Conservation (phyloP, 192 early-diverging fungal genomes). For the Coemansia sp. region DNA sequence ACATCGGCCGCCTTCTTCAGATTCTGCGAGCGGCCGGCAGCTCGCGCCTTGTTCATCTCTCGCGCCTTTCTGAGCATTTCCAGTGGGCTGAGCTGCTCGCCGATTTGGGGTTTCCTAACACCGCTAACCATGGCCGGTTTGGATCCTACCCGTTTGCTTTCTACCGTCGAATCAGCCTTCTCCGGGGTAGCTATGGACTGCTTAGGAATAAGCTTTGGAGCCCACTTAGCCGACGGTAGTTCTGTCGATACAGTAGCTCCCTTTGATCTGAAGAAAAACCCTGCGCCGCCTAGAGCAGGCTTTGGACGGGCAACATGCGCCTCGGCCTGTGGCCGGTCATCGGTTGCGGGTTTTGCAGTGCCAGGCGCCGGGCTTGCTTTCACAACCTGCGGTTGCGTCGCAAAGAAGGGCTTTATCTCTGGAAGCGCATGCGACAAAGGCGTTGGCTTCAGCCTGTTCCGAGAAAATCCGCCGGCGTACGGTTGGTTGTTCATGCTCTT, state of each 20-base stretch:
- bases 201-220: constrained; percentile 1
- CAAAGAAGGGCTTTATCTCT: not conserved
- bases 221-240: not conserved
- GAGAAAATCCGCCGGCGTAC: constrained; percentile 1
- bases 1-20: not conserved
- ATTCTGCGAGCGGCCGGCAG: too few relatives aligned
- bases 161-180: not conserved
- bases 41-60: not conserved
- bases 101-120: not conserved
- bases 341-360: not conserved
- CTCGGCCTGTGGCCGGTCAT: not conserved
- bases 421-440: not conserved
- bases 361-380: too few relatives aligned
- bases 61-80: not conserved
- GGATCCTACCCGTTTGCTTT: not conserved
- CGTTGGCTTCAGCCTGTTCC: not conserved
- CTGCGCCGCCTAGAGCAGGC: not conserved
- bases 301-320: not conserved
- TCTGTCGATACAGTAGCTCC: not conserved
- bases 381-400: not conserved
- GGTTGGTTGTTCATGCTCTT: not conserved
- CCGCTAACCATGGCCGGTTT: not conserved
- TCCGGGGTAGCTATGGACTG: not conserved
- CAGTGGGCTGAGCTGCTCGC: constrained; percentile 60
- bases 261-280: not conserved